phyloP scores from a whole-genome alignment of 441 rosid species.

The Geranium incanum region DNA sequence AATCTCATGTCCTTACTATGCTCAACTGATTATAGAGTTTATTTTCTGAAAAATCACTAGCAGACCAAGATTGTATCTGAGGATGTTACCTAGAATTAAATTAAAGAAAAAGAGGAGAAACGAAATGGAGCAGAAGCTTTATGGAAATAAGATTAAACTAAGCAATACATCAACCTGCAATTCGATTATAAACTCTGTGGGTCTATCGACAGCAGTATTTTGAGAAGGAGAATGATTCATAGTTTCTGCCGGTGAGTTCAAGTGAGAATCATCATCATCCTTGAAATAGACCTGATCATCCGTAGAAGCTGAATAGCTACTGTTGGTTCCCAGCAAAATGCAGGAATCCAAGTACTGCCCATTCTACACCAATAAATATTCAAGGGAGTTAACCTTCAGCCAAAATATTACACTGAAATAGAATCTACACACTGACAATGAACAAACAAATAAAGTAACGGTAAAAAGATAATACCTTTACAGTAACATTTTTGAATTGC shows the following conservation, averaged over 20 bases:
- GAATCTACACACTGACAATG: constrained; percentile 3
- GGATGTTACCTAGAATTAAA: background rate
- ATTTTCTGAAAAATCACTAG: background rate
- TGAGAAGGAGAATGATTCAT: constrained; percentile 33
- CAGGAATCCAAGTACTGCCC: constrained; percentile 88
- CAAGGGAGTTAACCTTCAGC: background rate
- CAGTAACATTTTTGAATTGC: constrained; percentile 74
- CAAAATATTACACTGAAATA: constrained; percentile 7
- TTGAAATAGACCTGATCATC: constrained; percentile 63
- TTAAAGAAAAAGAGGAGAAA: background rate
- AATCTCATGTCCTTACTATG: background rate
- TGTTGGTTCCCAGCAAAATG: constrained; percentile 66
- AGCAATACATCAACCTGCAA: constrained; percentile 54
- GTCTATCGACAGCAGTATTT: constrained; percentile 37
- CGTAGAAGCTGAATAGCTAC: constrained; percentile 65
- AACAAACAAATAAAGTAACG: constrained; percentile 9
- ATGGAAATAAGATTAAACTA: background rate
- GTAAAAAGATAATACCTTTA: constrained; percentile 47
- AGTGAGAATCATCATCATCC: constrained; percentile 36
- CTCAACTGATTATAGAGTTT: background rate
- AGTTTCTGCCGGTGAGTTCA: constrained; percentile 34
- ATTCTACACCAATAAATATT: constrained; percentile 41
- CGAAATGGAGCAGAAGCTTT: background rate
- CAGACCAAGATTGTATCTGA: constrained; percentile 6
- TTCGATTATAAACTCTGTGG: constrained; percentile 61